phyloP scores from a whole-genome alignment of 1,284 basidiomycete genomes.

The Moniliophthora roreri region DNA sequence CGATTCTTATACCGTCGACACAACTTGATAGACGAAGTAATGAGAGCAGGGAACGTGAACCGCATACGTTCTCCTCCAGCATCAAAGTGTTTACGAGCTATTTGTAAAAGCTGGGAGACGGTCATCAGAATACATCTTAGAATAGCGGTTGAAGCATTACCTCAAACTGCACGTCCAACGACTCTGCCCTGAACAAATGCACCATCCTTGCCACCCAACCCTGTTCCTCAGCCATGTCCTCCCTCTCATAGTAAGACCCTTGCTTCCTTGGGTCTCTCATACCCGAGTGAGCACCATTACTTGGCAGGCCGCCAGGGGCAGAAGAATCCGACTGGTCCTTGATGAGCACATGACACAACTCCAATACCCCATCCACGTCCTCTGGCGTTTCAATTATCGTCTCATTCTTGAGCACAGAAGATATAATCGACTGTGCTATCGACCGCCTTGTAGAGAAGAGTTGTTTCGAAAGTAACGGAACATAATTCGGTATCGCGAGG shows the following conservation, averaged over 20 bases:
- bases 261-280: conserved; percentile 55
- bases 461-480: conserved; percentile 78
- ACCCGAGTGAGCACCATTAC: conserved; percentile 28
- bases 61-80: conserved; percentile 92
- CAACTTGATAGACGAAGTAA: conserved; percentile 87
- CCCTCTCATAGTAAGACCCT: conserved; percentile 65
- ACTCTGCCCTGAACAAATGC: conserved; percentile 86
- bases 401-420: conserved; percentile 92
- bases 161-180: conserved; percentile 84
- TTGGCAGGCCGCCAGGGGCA: conserved; percentile 26
- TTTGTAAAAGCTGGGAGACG: conserved; percentile 73
- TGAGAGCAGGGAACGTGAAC: conserved; percentile 92
- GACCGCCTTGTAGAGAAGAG: conserved; percentile 86
- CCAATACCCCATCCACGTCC: conserved; percentile 89
- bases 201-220: conserved; percentile 97
- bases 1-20: conserved; percentile 85
- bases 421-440: conserved; percentile 89
- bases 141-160: conserved; percentile 39
- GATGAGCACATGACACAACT: conserved; percentile 88
- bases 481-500: conserved; percentile 88
- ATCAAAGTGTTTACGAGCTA: conserved; percentile 83
- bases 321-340: conserved; percentile 77
- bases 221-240: conserved; percentile 94
- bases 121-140: conserved; percentile 2
- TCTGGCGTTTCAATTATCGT: conserved; percentile 88